Evolutionary conservation across 208 protist species (phyloP), one percentile per base, ranked within the genome.

Genomic region (Eutreptiella sp.): DNA sequence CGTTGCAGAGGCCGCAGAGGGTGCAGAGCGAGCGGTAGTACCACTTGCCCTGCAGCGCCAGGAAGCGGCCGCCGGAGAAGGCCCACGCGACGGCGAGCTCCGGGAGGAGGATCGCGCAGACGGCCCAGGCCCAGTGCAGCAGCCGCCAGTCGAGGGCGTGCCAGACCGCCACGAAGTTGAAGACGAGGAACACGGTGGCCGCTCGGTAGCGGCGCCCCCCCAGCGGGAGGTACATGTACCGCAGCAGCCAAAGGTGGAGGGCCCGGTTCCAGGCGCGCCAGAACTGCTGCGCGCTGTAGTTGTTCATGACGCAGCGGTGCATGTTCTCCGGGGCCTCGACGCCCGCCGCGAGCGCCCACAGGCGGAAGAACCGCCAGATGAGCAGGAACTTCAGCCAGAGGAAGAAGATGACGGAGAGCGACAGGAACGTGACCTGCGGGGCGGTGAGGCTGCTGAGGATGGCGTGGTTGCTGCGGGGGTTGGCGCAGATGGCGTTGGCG

Each of bases 181-280:
- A 94, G 46, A 92, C 90, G 19, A 84, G 67, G 38, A 87, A 85
- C 9, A 92, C 81, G 29, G 68, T 77, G 7, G 84, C 41, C 1
- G 77, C 38, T 53, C 86, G 81, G 14, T 28, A 50, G 23, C 42
- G 52, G 38, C 63, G 70, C 26, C 87, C 88, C 26, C 87, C 85
- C 62, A 93, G 76, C 11, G 89, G 89, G 24, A 93, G 79, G 72
- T 94, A 94, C 73, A 94, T 79, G 73, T 94, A 96, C 26, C 88
- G 83, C 46, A 92, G 75, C 42, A 92, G 82, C 84, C 88, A 94
- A 43, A 89, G 63, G 63, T 96, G 94, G 65, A 96, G 88, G 3
- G 74, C 80, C 24, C 77, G 75, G 63, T 95, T 88, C 88, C 87
- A 94, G 59, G 83, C 76, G 26, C 87, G 63, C 89, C 90, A 96